Base-by-base conservation (phyloP, 352 stramenopile species). In the Globisporangium heterothallicum region DNA sequence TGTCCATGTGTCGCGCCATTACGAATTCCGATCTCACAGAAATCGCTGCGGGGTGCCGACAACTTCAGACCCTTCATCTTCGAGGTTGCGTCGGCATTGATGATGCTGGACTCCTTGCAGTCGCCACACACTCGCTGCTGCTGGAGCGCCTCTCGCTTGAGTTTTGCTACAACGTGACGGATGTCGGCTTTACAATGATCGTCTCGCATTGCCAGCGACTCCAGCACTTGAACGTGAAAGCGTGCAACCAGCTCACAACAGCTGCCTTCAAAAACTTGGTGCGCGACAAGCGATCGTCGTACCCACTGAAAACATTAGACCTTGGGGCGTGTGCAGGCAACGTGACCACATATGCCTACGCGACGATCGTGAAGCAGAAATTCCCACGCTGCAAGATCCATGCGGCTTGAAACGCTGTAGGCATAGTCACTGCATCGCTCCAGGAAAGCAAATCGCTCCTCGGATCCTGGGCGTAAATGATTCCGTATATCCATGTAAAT, bases 151-250 rank as follows among this genome's bases (percentile, higher is more conserved):
- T 97, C 6, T 88, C 87, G n/a, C 68, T 97, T 22, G 70, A 86
- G 29, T 96, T 94, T 66, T 97, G 86, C 69, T 83, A 86, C 66
- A 84, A 88, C 30, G 72, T 97, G 35, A 94, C 84, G 0, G 84
- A 94, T 53, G 56, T 59, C 0, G 84, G 77, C 1, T 61, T 96
- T 12, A 41, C 50, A 1, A 47, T 65, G 9, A 58, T 97, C 35
- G 66, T 74, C 18, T 48, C 38, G 3, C 43, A 60, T n/a, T 92
- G 85, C 53, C 53, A 59, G n/a, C 47, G 59, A 2, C 63, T 97
- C 27, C 51, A 77, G 35, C 55, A 84, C 29, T 52, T 97, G 21
- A 93, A 94, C 59, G 52, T 97, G 36, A 92, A 91, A n/a, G 87
- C 88, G 6, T 89, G 83, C 54, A 89, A 91, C 54, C 71, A 88